Evolutionary conservation across 495 filamentous ascomycete species (phyloP).

Genomic region (Collariella sp.): DNA sequence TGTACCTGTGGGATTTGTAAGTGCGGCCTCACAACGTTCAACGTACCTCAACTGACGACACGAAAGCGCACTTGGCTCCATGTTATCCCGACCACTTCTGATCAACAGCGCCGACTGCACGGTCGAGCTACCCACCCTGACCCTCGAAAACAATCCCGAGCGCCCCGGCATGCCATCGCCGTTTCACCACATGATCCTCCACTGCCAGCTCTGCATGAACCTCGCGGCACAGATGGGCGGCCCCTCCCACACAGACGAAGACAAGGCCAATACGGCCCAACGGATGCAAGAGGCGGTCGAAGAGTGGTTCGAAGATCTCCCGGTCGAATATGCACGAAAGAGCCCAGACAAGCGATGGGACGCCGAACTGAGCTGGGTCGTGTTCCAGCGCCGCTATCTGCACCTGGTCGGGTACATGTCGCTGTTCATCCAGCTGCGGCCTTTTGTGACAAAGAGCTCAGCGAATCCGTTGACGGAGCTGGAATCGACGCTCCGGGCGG

Average conservation of each 20-base stretch:
- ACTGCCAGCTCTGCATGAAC: constrained; percentile 28
- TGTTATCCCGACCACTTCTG: constrained; percentile 31
- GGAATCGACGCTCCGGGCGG: constrained; percentile 22
- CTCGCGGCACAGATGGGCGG: constrained; percentile 16
- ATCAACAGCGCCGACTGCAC: constrained; percentile 31
- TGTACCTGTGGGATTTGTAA: constrained; percentile 37
- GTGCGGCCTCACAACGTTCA: neutral
- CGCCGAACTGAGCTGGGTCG: constrained; percentile 31
- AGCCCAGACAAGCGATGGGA: constrained; percentile 42
- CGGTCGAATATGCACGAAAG: constrained; percentile 32
- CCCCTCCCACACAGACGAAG: neutral
- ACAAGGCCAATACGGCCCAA: constrained; percentile 8
- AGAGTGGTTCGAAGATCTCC: constrained; percentile 36
- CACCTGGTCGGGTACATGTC: constrained; percentile 42
- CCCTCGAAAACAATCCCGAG: constrained; percentile 29
- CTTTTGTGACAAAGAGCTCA: constrained; percentile 33
- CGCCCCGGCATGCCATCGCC: constrained; percentile 34
- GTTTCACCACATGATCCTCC: constrained; percentile 35
- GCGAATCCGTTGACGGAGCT: constrained; percentile 21
- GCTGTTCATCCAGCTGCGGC: constrained; percentile 37
- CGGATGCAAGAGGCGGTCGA: constrained; percentile 27
- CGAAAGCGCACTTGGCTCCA: constrained; percentile 31
- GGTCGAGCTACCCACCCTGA: constrained; percentile 30
- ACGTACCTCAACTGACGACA: neutral
- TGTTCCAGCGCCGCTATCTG: constrained; percentile 43